Evolutionary conservation across 768 basidiomycete species (phyloP), one percentile per base, ranked within the genome.

Genomic region (Lactarius pseudohatsudake): DNA sequence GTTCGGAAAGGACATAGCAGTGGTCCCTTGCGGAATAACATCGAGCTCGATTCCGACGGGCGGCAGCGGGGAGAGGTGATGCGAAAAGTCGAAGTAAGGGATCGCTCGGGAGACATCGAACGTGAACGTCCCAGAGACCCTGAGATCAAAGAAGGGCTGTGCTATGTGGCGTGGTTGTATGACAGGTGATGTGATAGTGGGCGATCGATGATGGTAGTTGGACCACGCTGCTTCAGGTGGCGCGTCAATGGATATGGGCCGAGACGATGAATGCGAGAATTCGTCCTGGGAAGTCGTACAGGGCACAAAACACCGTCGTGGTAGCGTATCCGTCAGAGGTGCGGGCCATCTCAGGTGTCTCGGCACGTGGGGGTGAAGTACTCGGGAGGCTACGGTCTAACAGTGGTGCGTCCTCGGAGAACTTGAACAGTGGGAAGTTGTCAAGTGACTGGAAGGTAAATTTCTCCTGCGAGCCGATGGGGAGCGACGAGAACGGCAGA

Each of bases 31-130:
- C 13, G 53, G 13, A 28, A 22, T 18, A 28, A 54, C 30, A 28
- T 32, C 54, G 18, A 8, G 18, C 15, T 18, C 30, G 20, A 56
- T 20, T 18, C 28, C 50, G 26, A 13, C 9, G 55, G 30, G 4
- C n/a, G 22, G 10, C 26, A 50, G 6, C 9, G 20, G 15, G 13
- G 30, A 30, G 2, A 13, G 20, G 10, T 54, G 57, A 20, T 18
- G 34, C 32, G 65, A 62, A 20, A 62, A 62, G 38, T 58, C 65
- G 43, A 54, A 34, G 47, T 53, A 18, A 41, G 61, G 55, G 15
- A 5, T 40, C 3, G 41, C 30, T 26, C 30, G 55, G n/a, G 57
- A n/a, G 43, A 61, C n/a, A 2, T 61, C 38, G 32, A 61, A 50
- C 4, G 55, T 18, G 34, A 61, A 50, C 4, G 55, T 47, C 28